Conservation (phyloP, 129 eudicot species). For the Sambucus nigra region DNA sequence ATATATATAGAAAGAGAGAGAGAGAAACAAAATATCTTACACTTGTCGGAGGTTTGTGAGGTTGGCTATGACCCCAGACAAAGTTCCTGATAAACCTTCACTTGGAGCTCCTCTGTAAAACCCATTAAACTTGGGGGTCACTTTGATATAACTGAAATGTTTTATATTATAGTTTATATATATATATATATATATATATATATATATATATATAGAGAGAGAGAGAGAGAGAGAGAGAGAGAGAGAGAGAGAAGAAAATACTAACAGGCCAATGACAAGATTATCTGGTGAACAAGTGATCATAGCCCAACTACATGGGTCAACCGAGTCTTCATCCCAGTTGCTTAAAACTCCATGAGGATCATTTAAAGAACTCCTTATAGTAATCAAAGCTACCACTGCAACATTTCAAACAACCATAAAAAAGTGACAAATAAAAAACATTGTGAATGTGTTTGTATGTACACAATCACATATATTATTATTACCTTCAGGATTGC, state of each 20-base stretch:
- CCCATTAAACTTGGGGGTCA: slow-evolving; percentile 9
- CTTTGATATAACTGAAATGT: slow-evolving; percentile 15
- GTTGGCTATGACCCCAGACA: slow-evolving; percentile 59
- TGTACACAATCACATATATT: slow-evolving; percentile 8
- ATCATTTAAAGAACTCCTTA: slow-evolving; percentile 47
- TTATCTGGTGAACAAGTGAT: slow-evolving; percentile 88
- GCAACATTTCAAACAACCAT: background rate
- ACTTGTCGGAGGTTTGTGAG: slow-evolving; percentile 88
- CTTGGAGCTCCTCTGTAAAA: slow-evolving; percentile 81
- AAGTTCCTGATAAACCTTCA: slow-evolving; percentile 80
- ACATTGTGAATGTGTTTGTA: slow-evolving; percentile 14
- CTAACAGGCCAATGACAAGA: slow-evolving; percentile 73
- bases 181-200: background rate
- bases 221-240: background rate
- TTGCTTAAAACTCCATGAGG: slow-evolving; percentile 83
- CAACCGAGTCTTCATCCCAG: slow-evolving; percentile 97
- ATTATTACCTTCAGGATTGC: background rate
- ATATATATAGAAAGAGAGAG: slow-evolving; percentile 1
- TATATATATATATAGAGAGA: background rate
- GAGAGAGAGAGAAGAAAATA: background rate
- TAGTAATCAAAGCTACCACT: slow-evolving; percentile 63
- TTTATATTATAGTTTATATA: too few relatives aligned
- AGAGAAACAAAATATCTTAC: too few relatives aligned
- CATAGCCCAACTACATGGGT: slow-evolving; percentile 99
- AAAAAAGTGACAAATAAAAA: background rate